phyloP scores from a whole-genome alignment of 768 basidiomycete species.

The Solioccasus polychromus region DNA sequence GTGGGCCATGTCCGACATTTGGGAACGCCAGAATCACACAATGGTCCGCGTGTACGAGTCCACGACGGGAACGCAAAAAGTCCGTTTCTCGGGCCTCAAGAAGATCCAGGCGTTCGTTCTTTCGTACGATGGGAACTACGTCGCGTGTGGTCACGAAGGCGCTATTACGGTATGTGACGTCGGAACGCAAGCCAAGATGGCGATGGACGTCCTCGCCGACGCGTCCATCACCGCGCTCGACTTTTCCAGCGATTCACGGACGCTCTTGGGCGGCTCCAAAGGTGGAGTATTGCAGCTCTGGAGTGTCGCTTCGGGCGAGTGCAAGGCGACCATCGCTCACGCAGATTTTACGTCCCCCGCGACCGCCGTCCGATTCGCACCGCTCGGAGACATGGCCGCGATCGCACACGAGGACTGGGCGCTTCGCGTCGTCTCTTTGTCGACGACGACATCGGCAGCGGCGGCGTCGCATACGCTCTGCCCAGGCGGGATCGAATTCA shows the following conservation, averaged over 20 bases:
- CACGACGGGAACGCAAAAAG: not conserved
- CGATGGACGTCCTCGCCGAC: not conserved
- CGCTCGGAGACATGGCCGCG: conserved; percentile 1
- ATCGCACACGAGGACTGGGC: conserved; percentile 5
- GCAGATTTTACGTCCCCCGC: not conserved
- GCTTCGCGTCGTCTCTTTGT: conserved; percentile 4
- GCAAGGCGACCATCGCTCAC: not conserved
- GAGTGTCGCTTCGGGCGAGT: conserved; percentile 8
- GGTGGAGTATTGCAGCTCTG: conserved; percentile 11
- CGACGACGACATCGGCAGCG: not conserved
- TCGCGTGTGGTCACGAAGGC: conserved; percentile 13
- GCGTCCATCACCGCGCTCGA: conserved; percentile 2
- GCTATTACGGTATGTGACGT: conserved; percentile 4
- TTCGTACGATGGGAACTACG: not conserved
- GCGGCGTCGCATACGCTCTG: conserved; percentile 1
- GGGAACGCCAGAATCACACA: not conserved
- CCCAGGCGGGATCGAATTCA: not conserved
- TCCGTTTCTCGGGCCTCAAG: conserved; percentile 6
- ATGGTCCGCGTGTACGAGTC: conserved; percentile 7
- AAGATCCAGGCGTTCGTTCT: conserved; percentile 4
- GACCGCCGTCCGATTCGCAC: conserved; percentile 6
- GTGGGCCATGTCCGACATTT: conserved; percentile 3
- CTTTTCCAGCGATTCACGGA: conserved; percentile 13
- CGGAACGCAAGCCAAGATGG: not conserved
- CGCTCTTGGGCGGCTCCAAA: conserved; percentile 10